Evolutionary conservation across 2,329 filamentous ascomycete species (phyloP), one percentile per base, ranked within the genome.

Genomic region (Hymenoscyphus scutula): DNA sequence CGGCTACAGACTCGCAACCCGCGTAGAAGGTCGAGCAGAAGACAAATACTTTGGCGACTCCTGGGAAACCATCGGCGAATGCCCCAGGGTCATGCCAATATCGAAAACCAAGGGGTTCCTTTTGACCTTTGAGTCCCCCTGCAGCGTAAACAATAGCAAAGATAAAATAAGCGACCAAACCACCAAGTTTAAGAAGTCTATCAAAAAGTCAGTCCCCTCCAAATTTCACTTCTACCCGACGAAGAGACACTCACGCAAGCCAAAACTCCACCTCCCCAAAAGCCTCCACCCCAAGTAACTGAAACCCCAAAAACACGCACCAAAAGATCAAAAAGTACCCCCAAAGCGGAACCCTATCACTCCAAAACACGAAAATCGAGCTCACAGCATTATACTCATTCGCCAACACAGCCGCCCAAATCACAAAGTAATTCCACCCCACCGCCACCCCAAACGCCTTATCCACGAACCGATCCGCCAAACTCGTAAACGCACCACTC

Each of bases 201-300:
- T 7, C 17, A 57, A 25, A 54, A n/a, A n/a, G 32, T 55, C 53
- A 55, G 53, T 32, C 23, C 7, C 11, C 17, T 32, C 1, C 25
- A 37, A 41, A 8, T 25, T 2, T 37, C 32, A n/a, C 38, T 32
- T 30, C 41, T 25, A 13, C 27, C 17, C n/a, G 25, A 27, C n/a
- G n/a, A n/a, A n/a, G n/a, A 51, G 19, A 0, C 5, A 54, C 53
- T 51, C 30, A 64, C 82, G 80, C 88, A 15, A 92, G 83, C 88
- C 89, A 92, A 71, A 92, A 92, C 72, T 94, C 90, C 10, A 89
- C 85, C 72, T 93, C 90, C 15, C 90, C 90, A 72, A 92, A 93
- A 3, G 87, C 85, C 68, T 87, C 84, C 1, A 92, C 87, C 1
- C 89, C 89, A 1, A 92, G 78, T 37, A 92, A 80, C 70, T 92